Evolutionary conservation across 768 basidiomycete genomes (phyloP).

Genomic region (Cystobasidium onofrii): DNA sequence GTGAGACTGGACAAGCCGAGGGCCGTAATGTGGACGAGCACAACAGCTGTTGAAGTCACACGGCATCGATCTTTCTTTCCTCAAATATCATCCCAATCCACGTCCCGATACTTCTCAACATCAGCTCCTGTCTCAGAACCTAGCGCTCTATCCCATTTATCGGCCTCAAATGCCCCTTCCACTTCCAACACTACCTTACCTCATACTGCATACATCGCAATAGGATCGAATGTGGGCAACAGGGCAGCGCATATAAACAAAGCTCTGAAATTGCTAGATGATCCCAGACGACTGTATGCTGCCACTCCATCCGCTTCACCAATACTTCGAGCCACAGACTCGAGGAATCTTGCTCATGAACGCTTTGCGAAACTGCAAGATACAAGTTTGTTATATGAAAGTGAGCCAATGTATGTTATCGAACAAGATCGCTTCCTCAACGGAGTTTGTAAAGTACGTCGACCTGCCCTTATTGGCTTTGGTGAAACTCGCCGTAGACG

Average conservation of each 20-base stretch:
- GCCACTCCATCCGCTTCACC: slow-evolving; percentile 29
- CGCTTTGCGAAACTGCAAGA: slow-evolving; percentile 53
- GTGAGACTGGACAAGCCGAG: slow-evolving; percentile 64
- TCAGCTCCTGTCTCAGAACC: background rate
- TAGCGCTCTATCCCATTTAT: background rate
- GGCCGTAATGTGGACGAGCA: slow-evolving; percentile 61
- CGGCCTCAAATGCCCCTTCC: background rate
- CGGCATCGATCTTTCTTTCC: slow-evolving; percentile 47
- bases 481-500: too few species aligned
- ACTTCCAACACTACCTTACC: background rate
- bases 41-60: slow-evolving; percentile 58
- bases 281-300: slow-evolving; percentile 27
- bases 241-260: slow-evolving; percentile 69
- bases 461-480: background rate
- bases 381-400: slow-evolving; percentile 88
- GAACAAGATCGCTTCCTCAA: slow-evolving; percentile 85
- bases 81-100: background rate
- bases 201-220: slow-evolving; percentile 59
- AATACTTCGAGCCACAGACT: background rate
- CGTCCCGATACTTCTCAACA: background rate
- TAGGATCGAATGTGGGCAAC: slow-evolving; percentile 88
- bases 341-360: background rate
- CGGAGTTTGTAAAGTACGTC: slow-evolving; percentile 73
- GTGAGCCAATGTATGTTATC: slow-evolving; percentile 86
- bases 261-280: slow-evolving; percentile 65